A percentile compares a stretch with the other conserved stretches of the same genome.
These are phyloP conservation scores for Carex parvula DNA, from an alignment of 176 grass and related monocot genomes.

Conservation along the genomic window DNA sequence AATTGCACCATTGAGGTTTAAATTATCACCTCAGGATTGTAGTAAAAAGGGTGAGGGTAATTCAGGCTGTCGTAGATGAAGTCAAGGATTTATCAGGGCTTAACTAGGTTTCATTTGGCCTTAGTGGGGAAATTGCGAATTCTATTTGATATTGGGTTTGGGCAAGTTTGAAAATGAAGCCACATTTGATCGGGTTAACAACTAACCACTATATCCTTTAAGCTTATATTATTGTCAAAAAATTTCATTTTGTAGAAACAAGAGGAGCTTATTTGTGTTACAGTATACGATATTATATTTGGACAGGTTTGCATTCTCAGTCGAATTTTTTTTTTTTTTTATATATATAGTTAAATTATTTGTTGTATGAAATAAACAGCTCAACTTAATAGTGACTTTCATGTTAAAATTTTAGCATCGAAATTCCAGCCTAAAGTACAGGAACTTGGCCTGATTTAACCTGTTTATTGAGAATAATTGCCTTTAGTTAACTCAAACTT, in stretches of 20 bases:
- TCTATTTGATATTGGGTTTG: slow-evolving; percentile 13
- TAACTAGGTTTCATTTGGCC: not conserved
- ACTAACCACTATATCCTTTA: not conserved
- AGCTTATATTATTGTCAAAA: slow-evolving; percentile 2
- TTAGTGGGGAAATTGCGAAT: not conserved
- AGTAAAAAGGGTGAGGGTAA: not conserved
- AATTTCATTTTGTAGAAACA: slow-evolving; percentile 51
- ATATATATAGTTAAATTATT: not conserved
- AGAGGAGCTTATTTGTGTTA: slow-evolving; percentile 69
- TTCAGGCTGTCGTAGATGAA: not conserved
- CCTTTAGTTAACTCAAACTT: not conserved
- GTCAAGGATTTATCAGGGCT: not conserved
- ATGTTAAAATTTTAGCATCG: not conserved
- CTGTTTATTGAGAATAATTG: not conserved
- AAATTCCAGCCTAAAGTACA: not conserved
- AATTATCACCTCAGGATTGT: not conserved
- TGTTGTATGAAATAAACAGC: not conserved
- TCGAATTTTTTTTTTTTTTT: not conserved
- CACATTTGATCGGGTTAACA: not conserved
- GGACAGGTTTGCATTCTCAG: slow-evolving; percentile 59
- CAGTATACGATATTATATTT: slow-evolving; percentile 79
- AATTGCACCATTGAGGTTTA: not conserved
- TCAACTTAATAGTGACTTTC: not conserved
- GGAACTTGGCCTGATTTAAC: not conserved
- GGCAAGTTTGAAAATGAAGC: not conserved